Base-by-base conservation (phyloP, 139 green algal species). In the Coelastrella sp. region DNA sequence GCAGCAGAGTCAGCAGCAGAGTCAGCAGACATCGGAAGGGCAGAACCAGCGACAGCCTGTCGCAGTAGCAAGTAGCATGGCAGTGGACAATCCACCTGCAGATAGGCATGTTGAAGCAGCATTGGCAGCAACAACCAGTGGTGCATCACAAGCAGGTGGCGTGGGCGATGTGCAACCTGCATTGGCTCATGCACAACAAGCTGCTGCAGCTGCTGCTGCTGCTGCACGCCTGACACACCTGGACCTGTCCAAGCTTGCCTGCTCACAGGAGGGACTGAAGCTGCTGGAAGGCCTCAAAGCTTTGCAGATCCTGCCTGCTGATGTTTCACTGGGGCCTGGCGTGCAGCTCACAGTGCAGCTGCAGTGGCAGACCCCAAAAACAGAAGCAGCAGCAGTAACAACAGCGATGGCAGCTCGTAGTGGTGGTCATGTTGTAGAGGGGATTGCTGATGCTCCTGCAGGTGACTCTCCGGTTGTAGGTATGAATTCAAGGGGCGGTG, bases 291-390 rank as follows among this genome's bases (percentile, higher is more conserved):
- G 48, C 8, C 71, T 79, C 43, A 79, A 35, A 34, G 43, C 71
- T 2, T 25, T 79, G 32, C 48, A 67, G 73, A 32, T 81, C 17
- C 73, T 68, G 73, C 73, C 73, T 32, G 48, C 48, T 11, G 50
- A 81, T 15, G 48, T 50, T n/a, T n/a, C n/a, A 11, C 21, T 57
- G 25, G 62, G 13, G 6, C 3, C 62, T 41, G 71, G 71, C 30
- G 41, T 57, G n/a, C 71, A 79, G 27, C 45, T 80, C 8, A 80
- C 48, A 15, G 27, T 67, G 45, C 72, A 80, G 48, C 72, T 67
- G 13, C 19, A 37, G 19, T 40, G 59, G 40, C 69, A 78, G 40
- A 23, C 37, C 30, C 38, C 25, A 66, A 41, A 37, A 57, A 35
- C 76, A 73, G 19, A 41, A 83, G 76, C 21, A 38, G 7, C 45